Conservation (phyloP, 2,329 filamentous ascomycete species). For the Sporothrix luriei region DNA sequence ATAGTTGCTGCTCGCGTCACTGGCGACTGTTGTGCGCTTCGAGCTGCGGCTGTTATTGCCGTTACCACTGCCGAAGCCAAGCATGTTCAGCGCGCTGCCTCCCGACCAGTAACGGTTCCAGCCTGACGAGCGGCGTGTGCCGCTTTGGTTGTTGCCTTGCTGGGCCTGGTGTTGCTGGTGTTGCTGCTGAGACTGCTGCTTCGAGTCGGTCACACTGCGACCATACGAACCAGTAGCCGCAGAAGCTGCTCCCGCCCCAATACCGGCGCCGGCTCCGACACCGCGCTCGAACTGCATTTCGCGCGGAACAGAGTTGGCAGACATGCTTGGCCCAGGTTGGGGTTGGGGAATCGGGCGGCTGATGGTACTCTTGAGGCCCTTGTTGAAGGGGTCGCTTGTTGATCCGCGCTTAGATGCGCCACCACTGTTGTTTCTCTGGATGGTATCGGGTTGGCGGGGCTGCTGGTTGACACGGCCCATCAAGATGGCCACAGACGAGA, state of each 20-base stretch:
- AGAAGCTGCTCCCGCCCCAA: constrained; percentile 22
- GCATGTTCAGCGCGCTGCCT: constrained; percentile 67
- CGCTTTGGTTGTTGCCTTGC: constrained; percentile 46
- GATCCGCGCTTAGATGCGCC: constrained; percentile 55
- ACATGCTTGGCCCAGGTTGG: constrained; percentile 28
- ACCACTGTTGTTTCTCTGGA: constrained; percentile 51
- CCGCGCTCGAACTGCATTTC: constrained; percentile 45
- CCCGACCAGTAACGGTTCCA: constrained; percentile 80
- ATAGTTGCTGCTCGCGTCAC: constrained; percentile 60
- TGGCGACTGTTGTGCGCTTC: constrained; percentile 56
- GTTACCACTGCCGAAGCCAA: constrained; percentile 57
- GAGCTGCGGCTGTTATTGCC: constrained; percentile 39
- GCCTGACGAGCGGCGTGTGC: constrained; percentile 65
- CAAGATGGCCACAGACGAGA: constrained; percentile 66
- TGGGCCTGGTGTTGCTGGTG: constrained; percentile 35
- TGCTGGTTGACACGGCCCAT: constrained; percentile 63
- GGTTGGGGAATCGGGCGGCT: constrained; percentile 60
- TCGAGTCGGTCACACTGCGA: constrained; percentile 28
- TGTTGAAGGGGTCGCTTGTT: constrained; percentile 60
- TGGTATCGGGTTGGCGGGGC: constrained; percentile 46
- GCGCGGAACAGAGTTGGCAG: constrained; percentile 40
- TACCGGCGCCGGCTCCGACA: constrained; percentile 12
- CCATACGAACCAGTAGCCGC: constrained; percentile 20
- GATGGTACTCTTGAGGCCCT: constrained; percentile 64
- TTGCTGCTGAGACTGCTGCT: constrained; percentile 18